A percentile compares a stretch with the other conserved stretches of the same genome.
Evolutionary conservation across 108 stramenopile species (phyloP).

Genomic region (Skeletonema costatum): DNA sequence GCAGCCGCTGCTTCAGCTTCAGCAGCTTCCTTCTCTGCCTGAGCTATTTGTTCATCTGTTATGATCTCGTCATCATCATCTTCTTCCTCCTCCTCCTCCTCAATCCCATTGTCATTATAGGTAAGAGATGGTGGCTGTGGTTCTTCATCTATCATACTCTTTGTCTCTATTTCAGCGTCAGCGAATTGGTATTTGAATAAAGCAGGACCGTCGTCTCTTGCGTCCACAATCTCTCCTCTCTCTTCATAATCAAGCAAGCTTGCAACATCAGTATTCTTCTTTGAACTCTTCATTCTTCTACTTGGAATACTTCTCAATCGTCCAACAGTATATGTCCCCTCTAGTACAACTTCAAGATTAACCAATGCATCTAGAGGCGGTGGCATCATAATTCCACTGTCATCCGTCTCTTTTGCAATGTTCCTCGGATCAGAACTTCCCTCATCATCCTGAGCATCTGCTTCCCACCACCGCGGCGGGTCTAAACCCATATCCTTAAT

Average conservation of each 20-base stretch:
- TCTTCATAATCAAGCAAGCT: slow-evolving; percentile 39
- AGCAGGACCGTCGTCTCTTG: slow-evolving; percentile 9
- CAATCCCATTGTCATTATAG: slow-evolving; percentile 19
- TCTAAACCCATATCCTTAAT: slow-evolving; percentile 69
- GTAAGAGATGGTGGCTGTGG: slow-evolving; percentile 20
- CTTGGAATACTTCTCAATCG: slow-evolving; percentile 55
- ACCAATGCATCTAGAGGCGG: slow-evolving; percentile 78
- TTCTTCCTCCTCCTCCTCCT: slow-evolving; percentile 1
- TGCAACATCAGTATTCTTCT: slow-evolving; percentile 22
- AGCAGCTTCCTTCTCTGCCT: slow-evolving; percentile 45
- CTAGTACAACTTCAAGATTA: slow-evolving; percentile 78
- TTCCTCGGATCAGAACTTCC: slow-evolving; percentile 1
- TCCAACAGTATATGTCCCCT: slow-evolving; percentile 68
- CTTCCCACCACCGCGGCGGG: slow-evolving; percentile 48
- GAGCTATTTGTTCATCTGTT: slow-evolving; percentile 38
- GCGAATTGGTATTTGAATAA: slow-evolving; percentile 16
- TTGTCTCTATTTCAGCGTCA: slow-evolving; percentile 4
- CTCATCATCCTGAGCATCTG: slow-evolving; percentile 6
- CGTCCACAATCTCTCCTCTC: slow-evolving; percentile 33
- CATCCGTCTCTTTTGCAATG: slow-evolving; percentile 13
- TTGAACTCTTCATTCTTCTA: slow-evolving; percentile 22
- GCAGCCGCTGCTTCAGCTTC: slow-evolving; percentile 40
- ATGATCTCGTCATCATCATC: slow-evolving; percentile 32
- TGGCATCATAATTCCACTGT: slow-evolving; percentile 61
- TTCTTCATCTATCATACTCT: background rate